Percentiles rank a stretch among this genome's conserved stretches.
Conservation (phyloP, 1,139 yeast species). For the Blastobotrys persicus region DNA sequence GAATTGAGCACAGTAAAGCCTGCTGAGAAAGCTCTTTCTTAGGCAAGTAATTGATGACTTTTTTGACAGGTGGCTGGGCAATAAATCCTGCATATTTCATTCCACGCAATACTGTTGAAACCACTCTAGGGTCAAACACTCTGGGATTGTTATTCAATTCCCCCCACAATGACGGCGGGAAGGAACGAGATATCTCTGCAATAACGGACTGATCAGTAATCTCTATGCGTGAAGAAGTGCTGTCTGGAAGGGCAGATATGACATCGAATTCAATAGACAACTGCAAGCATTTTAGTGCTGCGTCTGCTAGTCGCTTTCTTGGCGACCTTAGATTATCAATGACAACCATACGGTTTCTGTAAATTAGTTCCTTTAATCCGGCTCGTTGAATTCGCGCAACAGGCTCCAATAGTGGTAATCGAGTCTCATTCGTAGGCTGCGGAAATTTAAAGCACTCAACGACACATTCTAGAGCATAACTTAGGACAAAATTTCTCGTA, state of each 20-base stretch:
- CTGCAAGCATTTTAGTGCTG: slow-evolving; percentile 5
- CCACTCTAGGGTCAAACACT: slow-evolving; percentile 14
- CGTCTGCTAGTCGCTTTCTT: neutral
- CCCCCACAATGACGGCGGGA: slow-evolving; percentile 20
- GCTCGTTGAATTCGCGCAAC: slow-evolving; percentile 12
- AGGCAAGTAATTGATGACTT: slow-evolving; percentile 21
- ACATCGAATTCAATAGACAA: slow-evolving; percentile 20
- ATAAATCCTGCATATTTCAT: slow-evolving; percentile 21
- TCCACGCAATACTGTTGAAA: slow-evolving; percentile 18
- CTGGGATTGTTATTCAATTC: slow-evolving; percentile 17
- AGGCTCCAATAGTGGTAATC: slow-evolving; percentile 12
- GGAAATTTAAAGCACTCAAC: slow-evolving; percentile 9
- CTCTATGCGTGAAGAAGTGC: slow-evolving; percentile 14
- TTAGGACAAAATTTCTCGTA: neutral
- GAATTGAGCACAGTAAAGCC: slow-evolving; percentile 16
- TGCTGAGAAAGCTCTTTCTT: slow-evolving; percentile 20
- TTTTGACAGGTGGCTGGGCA: slow-evolving; percentile 24
- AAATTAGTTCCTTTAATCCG: slow-evolving; percentile 13
- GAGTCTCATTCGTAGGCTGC: slow-evolving; percentile 2
- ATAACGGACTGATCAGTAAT: slow-evolving; percentile 13
- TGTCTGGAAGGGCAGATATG: slow-evolving; percentile 23
- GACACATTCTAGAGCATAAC: neutral
- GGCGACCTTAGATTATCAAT: slow-evolving; percentile 1
- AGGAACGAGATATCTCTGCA: slow-evolving; percentile 21
- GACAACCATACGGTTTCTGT: slow-evolving; percentile 5